Conservation (phyloP, 345 rosid genomes). For the Chamaenerion angustifolium region DNA sequence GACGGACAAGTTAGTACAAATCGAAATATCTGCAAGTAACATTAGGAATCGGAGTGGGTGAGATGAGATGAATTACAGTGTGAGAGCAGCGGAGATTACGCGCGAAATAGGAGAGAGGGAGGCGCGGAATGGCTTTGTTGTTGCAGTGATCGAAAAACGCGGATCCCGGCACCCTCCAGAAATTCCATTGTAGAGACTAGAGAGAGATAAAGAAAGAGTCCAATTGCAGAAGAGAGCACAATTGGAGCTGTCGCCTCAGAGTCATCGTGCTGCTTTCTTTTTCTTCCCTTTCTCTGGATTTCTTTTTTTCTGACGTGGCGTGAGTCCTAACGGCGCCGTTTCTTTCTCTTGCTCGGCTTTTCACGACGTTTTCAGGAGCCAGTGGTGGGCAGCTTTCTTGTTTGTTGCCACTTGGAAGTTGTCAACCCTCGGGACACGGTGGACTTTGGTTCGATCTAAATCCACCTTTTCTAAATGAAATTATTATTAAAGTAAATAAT, state of each 20-base stretch:
- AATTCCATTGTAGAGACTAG: slow-evolving; percentile 18
- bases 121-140: slow-evolving; percentile 8
- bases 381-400: too few relatives aligned
- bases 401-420: too few relatives aligned
- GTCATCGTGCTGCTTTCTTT: neutral
- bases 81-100: slow-evolving; percentile 4
- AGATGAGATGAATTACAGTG: neutral
- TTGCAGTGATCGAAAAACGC: slow-evolving; percentile 32
- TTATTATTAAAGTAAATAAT: too few relatives aligned
- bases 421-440: too few relatives aligned
- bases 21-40: too few relatives aligned
- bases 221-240: neutral
- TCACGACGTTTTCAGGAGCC: too few relatives aligned
- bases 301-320: neutral
- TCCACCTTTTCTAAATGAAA: too few relatives aligned
- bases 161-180: slow-evolving; percentile 41
- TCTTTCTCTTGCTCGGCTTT: too few relatives aligned
- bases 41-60: too few relatives aligned
- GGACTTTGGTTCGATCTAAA: too few relatives aligned
- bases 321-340: too few relatives aligned
- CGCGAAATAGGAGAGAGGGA: slow-evolving; percentile 16
- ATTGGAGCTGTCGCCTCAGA: slow-evolving; percentile 1
- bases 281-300: neutral
- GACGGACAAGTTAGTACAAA: too few relatives aligned
- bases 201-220: neutral